Percentiles rank a stretch among this genome's conserved stretches.
These are phyloP conservation scores for Spinellus fusiger DNA, from an alignment of 192 early-diverging fungal species.

Conservation along the genomic window DNA sequence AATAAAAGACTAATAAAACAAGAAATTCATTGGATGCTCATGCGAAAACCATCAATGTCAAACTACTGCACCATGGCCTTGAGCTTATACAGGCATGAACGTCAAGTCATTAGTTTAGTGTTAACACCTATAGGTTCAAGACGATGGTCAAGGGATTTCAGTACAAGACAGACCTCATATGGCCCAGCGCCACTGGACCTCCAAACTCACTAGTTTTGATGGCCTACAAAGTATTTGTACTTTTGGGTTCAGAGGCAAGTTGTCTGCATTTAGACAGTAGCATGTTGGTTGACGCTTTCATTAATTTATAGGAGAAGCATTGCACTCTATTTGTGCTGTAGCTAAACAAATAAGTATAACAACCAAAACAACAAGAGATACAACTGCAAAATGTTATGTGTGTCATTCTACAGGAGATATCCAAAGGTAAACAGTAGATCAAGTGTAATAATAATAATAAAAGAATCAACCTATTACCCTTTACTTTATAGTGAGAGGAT, in stretches of 20 bases:
- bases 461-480: background rate
- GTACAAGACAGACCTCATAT: slow-evolving; percentile 25
- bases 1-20: background rate
- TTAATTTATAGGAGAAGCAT: slow-evolving; percentile 27
- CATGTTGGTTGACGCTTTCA: background rate
- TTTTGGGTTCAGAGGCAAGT: slow-evolving; percentile 36
- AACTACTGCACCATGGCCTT: slow-evolving; percentile 29
- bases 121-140: slow-evolving; percentile 18
- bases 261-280: background rate
- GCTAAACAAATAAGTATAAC: slow-evolving; percentile 20
- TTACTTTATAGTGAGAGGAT: slow-evolving; percentile 8
- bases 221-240: slow-evolving; percentile 18
- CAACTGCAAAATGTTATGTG: slow-evolving; percentile 26
- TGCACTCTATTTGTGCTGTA: slow-evolving; percentile 33
- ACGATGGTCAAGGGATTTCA: slow-evolving; percentile 35
- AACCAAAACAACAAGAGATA: slow-evolving; percentile 27
- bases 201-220: slow-evolving; percentile 32
- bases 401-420: slow-evolving; percentile 25
- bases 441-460: background rate
- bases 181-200: slow-evolving; percentile 33
- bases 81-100: slow-evolving; percentile 25
- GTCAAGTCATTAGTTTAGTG: background rate
- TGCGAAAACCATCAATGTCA: slow-evolving; percentile 30
- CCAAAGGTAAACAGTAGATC: slow-evolving; percentile 16
- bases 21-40: slow-evolving; percentile 39